A percentile compares a stretch with the other conserved stretches of the same genome.
These are phyloP conservation scores for Aspergillus conjunctus DNA, from an alignment of 495 filamentous ascomycete species.

Conservation along the genomic window DNA sequence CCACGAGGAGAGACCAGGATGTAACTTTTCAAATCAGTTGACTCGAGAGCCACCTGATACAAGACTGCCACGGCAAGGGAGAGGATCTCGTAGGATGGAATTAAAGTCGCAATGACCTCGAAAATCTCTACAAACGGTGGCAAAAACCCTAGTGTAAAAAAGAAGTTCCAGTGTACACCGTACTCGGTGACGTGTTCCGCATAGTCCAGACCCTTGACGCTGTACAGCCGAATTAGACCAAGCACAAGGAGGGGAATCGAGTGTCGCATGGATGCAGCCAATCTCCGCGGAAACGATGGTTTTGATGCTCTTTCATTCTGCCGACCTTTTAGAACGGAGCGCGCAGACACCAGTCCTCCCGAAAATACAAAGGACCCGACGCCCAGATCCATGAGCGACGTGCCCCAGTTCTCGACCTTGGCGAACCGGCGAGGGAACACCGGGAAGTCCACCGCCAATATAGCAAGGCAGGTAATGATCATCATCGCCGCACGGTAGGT, in stretches of 20 bases:
- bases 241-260: slow-evolving; percentile 81
- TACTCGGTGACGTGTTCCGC: slow-evolving; percentile 98
- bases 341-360: slow-evolving; percentile 86
- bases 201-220: slow-evolving; percentile 92
- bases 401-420: slow-evolving; percentile 98
- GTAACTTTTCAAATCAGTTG: slow-evolving; percentile 74
- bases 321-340: slow-evolving; percentile 76
- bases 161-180: slow-evolving; percentile 99
- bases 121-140: slow-evolving; percentile 90
- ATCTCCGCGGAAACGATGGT: slow-evolving; percentile 51
- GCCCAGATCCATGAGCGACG: slow-evolving; percentile 96
- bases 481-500: slow-evolving; percentile 90
- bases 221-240: slow-evolving; percentile 78
- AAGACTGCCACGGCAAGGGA: slow-evolving; percentile 61
- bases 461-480: slow-evolving; percentile 87
- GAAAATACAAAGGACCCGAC: slow-evolving; percentile 98
- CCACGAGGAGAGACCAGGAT: slow-evolving; percentile 80
- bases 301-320: slow-evolving; percentile 38
- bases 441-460: slow-evolving; percentile 95
- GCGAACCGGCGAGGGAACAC: slow-evolving; percentile 93
- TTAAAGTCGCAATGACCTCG: slow-evolving; percentile 56
- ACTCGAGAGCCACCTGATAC: slow-evolving; percentile 78
- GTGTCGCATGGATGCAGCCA: slow-evolving; percentile 69
- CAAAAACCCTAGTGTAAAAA: slow-evolving; percentile 90
- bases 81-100: slow-evolving; percentile 74